phyloP scores from a whole-genome alignment of 805 yeast species.

The Ascoidea tarda region DNA sequence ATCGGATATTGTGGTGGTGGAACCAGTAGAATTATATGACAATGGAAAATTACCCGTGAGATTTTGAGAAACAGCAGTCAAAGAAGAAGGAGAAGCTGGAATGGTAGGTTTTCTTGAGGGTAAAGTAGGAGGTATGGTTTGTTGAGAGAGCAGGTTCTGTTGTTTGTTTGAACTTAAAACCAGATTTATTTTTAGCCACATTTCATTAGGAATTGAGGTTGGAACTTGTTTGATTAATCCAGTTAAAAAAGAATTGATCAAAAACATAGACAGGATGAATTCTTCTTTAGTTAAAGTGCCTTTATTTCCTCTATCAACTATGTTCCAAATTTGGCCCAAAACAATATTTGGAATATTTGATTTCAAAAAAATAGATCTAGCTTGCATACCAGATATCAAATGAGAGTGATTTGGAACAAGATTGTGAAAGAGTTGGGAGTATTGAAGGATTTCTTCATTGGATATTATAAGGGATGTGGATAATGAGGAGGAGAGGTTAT shows the following conservation, averaged over 20 bases:
- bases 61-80: slow-evolving; percentile 7
- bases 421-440: not conserved
- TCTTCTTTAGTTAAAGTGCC: slow-evolving; percentile 66
- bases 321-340: slow-evolving; percentile 78
- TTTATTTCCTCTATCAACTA: slow-evolving; percentile 62
- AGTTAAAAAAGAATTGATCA: slow-evolving; percentile 69
- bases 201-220: slow-evolving; percentile 23
- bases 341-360: slow-evolving; percentile 70
- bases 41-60: not conserved
- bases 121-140: not conserved
- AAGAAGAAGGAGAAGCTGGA: slow-evolving; percentile 10
- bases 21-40: slow-evolving; percentile 9
- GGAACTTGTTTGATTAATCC: slow-evolving; percentile 52
- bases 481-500: not conserved
- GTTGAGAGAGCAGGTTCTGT: not conserved
- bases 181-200: slow-evolving; percentile 23
- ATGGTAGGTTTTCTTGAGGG: slow-evolving; percentile 9
- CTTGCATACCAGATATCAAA: slow-evolving; percentile 55
- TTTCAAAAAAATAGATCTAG: slow-evolving; percentile 76
- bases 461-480: not conserved
- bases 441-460: not conserved
- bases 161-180: slow-evolving; percentile 9
- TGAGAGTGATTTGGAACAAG: not conserved
- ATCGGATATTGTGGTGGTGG: slow-evolving; percentile 18
- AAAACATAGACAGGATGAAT: slow-evolving; percentile 88